Percentiles rank a stretch among this genome's conserved stretches.
Evolutionary conservation across 1,284 basidiomycete genomes (phyloP).

Genomic region (Ceratobasidium sp.): DNA sequence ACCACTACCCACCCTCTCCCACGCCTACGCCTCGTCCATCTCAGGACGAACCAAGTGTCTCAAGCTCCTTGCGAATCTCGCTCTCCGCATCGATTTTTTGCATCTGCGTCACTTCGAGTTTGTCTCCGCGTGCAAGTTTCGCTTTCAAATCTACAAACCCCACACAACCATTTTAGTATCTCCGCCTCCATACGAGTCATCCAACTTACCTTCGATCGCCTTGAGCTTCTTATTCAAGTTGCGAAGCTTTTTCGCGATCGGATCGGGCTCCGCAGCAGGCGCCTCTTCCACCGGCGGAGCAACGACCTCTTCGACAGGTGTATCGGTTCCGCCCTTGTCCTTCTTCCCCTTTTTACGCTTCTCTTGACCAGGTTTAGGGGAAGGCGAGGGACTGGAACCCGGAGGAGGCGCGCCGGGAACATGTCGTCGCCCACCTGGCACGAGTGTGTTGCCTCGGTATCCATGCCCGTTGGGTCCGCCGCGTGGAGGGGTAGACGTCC

Average conservation of each 20-base stretch:
- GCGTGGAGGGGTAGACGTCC: constrained; percentile 72
- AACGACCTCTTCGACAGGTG: constrained; percentile 30
- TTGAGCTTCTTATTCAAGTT: constrained; percentile 94
- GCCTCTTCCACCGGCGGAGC: constrained; percentile 64
- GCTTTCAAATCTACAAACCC: constrained; percentile 85
- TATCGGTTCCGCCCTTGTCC: constrained; percentile 53
- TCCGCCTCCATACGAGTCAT: not conserved
- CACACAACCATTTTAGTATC: constrained; percentile 32
- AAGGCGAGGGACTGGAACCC: constrained; percentile 59
- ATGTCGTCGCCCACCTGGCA: constrained; percentile 58
- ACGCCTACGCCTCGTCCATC: not conserved
- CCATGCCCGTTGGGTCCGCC: constrained; percentile 47
- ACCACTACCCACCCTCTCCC: not conserved
- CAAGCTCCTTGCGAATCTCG: constrained; percentile 85
- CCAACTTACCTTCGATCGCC: constrained; percentile 14
- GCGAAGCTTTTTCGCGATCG: constrained; percentile 89
- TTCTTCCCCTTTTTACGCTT: constrained; percentile 67
- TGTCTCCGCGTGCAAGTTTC: constrained; percentile 86
- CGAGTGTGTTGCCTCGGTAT: constrained; percentile 37
- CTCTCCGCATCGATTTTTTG: constrained; percentile 94
- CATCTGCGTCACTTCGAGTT: constrained; percentile 91
- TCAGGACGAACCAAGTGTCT: constrained; percentile 56
- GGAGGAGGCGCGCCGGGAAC: constrained; percentile 78
- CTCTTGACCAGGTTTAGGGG: constrained; percentile 59
- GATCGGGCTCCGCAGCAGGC: constrained; percentile 77